phyloP scores from a whole-genome alignment of 768 basidiomycete genomes.

The Mycena maculata region DNA sequence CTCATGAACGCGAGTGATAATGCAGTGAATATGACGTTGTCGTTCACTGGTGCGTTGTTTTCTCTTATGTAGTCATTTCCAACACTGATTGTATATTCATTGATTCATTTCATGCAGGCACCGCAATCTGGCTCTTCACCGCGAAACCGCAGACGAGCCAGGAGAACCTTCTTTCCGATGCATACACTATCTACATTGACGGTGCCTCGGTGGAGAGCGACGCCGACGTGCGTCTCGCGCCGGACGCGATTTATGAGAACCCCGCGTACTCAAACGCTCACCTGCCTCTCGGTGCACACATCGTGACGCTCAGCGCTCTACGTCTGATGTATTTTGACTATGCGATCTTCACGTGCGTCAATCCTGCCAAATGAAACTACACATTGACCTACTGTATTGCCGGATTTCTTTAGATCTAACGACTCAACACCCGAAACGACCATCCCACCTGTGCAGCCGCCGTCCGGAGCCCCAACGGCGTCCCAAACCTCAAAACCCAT shows the following conservation, averaged over 20 bases:
- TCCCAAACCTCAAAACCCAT: too few species aligned
- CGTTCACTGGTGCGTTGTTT: constrained; percentile 2
- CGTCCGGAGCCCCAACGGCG: too few species aligned
- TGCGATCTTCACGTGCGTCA: constrained; percentile 11
- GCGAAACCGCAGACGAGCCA: neutral
- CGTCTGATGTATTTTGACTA: constrained; percentile 4
- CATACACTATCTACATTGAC: constrained; percentile 7
- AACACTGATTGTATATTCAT: neutral
- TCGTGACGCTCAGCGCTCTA: neutral
- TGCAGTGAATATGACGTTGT: constrained; percentile 2
- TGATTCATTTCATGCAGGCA: neutral
- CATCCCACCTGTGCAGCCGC: too few species aligned
- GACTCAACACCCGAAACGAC: too few species aligned
- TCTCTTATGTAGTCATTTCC: too few species aligned
- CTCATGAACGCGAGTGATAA: neutral
- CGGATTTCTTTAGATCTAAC: too few species aligned
- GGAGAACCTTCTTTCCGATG: neutral
- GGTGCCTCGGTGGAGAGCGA: neutral
- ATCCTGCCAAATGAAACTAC: too few species aligned
- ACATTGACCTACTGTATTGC: too few species aligned
- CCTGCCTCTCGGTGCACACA: neutral
- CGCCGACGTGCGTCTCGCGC: neutral
- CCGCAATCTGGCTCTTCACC: neutral
- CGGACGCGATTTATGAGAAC: neutral
- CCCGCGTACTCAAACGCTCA: constrained; percentile 4